Evolutionary conservation across 2,329 filamentous ascomycete genomes (phyloP), one percentile per base, ranked within the genome.

Genomic region (Fonsecaea nubica): DNA sequence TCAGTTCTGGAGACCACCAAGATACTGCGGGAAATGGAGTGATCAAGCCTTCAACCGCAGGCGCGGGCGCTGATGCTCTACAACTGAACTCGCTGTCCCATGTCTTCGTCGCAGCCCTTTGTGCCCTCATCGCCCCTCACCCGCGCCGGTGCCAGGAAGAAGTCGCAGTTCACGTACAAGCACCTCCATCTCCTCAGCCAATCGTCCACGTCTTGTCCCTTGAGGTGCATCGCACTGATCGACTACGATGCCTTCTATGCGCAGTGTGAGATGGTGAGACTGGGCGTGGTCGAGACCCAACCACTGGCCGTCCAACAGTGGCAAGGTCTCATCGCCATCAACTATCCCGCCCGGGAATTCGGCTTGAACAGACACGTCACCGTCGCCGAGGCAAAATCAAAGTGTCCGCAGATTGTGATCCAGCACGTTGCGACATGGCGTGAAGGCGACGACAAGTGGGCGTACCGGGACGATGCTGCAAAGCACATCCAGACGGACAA

Each of bases 231-330:
- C 72, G 92, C 92, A 6, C 93, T 97, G 77, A 88, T 98, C 69
- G 95, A 99, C 75, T 88, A 99, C 66, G 95, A 99, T 85, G 94
- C 94, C 45, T 99, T 99, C 80, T 99, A 99, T 77, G 91, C 91
- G 3, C 95, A 99, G 82, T 97, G 93, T 76, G 95, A 99, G 80
- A 96, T 93, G 86, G 89, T 97, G 9, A 88, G 95, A 7, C 84
- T 98, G 53, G 89, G 89, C 12, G 82, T 91, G 10, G 82, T 90
- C 13, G 89, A 92, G 68, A 87, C 92, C 64, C 86, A 89, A 71
- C 95, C 95, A 9, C 85, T 99, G 30, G 95, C 93, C 0, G 95
- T 99, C 21, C 93, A 96, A 76, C 94, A 98, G 83, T 98, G 92
- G 91, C 91, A 96, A 78, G 92, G 91, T 8, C 84, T 99, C 30